Evolutionary conservation across 495 filamentous ascomycete genomes (phyloP), one percentile per base, ranked within the genome.

Genomic region (Hypoxylon cercidicola): DNA sequence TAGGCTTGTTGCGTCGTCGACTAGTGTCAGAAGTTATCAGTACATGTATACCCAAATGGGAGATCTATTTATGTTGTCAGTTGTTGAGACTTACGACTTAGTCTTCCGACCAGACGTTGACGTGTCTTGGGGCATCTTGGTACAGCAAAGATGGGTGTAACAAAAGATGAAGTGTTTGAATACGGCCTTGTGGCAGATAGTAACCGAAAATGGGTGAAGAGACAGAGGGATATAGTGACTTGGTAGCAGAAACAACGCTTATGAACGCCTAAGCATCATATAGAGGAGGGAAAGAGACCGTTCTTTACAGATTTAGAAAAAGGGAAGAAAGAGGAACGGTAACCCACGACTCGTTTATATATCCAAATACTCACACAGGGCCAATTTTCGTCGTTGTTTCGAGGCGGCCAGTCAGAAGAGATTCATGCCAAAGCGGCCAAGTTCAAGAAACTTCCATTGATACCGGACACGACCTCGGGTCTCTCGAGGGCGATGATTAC

Each of bases 11-110:
- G 5, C 34, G 59, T 47, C 18, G 6, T 15, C 11, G 25, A 25
- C 59, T 63, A 46, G 7, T 16, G 35, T 28, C 13, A 37, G 7
- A 28, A 30, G 4, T 25, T 12, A 15, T 62, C 44, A 62, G 51
- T 2, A 30, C 1, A 16, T n/a, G 20, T 23, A 1, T 32, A 35
- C 16, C 20, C 20, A 30, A 19, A 7, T 16, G 30, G 8, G 37
- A 20, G n/a, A 9, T 12, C 15, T n/a, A 7, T 21, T 3, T 28
- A 32, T 7, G 8, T 4, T 39, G 11, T 0, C 25, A 23, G 11
- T 12, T 4, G 20, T 34, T 4, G 1, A 13, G 11, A 46, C 60
- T 51, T 46, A 63, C 60, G 51, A 63, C 52, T 51, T 51, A 8
- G 15, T 43, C 28, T 48, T 55, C 16, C 48, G 20, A 2, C 4